These are phyloP conservation scores for Tylopilus balloui DNA, from an alignment of 768 basidiomycete species.

Conservation along the genomic window DNA sequence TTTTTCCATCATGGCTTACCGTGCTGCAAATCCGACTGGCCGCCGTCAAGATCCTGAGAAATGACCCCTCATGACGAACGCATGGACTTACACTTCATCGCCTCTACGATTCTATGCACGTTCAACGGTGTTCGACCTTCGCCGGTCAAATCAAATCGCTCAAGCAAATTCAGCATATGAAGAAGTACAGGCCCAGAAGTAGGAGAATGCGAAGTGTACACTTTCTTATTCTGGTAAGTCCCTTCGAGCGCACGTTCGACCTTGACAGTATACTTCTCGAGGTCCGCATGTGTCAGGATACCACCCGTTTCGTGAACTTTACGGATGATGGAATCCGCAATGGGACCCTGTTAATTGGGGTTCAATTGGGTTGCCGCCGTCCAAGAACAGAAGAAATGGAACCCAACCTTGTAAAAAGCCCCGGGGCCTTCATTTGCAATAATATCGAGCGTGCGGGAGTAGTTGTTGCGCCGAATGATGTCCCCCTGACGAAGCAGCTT, in stretches of 20 bases:
- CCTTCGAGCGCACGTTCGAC: conserved; percentile 73
- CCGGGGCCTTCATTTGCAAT: conserved; percentile 76
- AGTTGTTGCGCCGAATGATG: conserved; percentile 62
- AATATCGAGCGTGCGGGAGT: conserved; percentile 66
- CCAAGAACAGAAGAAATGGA: conserved; percentile 8
- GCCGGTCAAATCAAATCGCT: conserved; percentile 56
- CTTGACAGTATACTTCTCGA: conserved; percentile 63
- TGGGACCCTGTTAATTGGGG: conserved; percentile 52
- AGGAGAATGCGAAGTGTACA: conserved; percentile 85
- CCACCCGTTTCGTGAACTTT: conserved; percentile 74
- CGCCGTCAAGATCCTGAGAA: conserved; percentile 4
- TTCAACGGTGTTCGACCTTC: conserved; percentile 57
- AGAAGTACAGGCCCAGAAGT: conserved; percentile 87
- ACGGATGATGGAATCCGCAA: conserved; percentile 73
- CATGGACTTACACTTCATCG: conserved; percentile 67
- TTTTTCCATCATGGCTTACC: conserved; percentile 31
- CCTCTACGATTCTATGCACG: conserved; percentile 78
- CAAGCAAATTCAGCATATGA: conserved; percentile 88
- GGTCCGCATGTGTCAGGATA: conserved; percentile 70
- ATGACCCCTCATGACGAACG: conserved; percentile 10
- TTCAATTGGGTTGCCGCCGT: conserved; percentile 11
- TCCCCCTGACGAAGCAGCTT: conserved; percentile 71
- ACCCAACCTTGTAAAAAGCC: conserved; percentile 72
- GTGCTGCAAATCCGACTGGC: conserved; percentile 61
- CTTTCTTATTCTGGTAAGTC: conserved; percentile 67